Evolutionary conservation across 305 asterid species (phyloP).

Genomic region (Solanum hybrid): DNA sequence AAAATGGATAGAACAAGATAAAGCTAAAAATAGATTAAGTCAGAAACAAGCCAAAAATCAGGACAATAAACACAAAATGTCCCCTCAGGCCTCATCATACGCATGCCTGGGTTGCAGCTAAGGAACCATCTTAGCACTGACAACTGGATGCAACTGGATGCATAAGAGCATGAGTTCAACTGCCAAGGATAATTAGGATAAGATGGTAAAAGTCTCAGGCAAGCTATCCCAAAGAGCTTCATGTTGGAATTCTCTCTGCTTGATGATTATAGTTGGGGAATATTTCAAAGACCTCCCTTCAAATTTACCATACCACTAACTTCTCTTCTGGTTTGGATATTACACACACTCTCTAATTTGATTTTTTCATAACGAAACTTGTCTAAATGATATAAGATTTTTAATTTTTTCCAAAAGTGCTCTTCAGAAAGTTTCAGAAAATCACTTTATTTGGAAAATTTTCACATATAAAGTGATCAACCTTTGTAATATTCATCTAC

Average conservation of each 20-base stretch:
- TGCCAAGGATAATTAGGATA: neutral
- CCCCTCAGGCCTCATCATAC: neutral
- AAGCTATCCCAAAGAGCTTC: neutral
- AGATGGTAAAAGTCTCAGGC: neutral
- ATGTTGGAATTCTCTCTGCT: neutral
- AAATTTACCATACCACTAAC: neutral
- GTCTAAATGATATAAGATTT: neutral
- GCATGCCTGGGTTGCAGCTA: neutral
- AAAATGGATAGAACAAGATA: slow-evolving; percentile 4
- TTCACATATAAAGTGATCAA: neutral
- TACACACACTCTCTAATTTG: neutral
- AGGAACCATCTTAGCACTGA: neutral
- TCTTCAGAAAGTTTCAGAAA: neutral
- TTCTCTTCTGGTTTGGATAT: neutral
- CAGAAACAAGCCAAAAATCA: neutral
- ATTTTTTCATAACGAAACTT: neutral
- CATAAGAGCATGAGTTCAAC: neutral
- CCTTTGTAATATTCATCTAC: neutral
- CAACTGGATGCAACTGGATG: neutral
- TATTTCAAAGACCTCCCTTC: neutral
- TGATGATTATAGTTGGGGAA: neutral
- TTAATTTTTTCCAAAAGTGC: neutral
- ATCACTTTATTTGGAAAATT: neutral
- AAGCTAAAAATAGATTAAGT: neutral
- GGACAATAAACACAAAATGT: neutral